phyloP scores from a whole-genome alignment of 2,329 filamentous ascomycete genomes.

The Fusarium subglutinans region DNA sequence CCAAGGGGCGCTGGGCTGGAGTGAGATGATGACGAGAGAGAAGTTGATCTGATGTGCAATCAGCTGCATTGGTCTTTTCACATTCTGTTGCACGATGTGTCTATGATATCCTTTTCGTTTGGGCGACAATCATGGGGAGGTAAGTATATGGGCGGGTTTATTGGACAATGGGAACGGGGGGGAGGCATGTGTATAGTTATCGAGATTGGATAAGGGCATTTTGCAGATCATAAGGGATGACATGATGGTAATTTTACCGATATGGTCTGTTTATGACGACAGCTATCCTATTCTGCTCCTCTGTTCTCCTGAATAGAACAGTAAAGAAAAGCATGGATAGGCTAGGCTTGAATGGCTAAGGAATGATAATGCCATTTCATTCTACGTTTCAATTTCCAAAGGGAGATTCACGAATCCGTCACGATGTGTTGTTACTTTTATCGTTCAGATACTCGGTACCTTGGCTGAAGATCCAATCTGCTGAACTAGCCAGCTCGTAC shows the following conservation, averaged over 20 bases:
- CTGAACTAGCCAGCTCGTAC: neutral
- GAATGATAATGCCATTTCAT: constrained; percentile 1
- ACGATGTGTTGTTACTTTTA: neutral
- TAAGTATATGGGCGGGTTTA: neutral
- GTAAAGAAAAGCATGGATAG: neutral
- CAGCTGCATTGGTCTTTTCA: neutral
- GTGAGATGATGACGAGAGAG: constrained; percentile 43
- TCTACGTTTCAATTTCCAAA: neutral
- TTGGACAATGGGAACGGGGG: neutral
- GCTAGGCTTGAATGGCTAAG: neutral
- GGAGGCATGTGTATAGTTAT: neutral
- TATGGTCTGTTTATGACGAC: constrained; percentile 14
- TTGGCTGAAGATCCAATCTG: neutral
- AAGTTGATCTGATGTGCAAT: neutral
- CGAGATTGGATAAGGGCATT: constrained; percentile 14
- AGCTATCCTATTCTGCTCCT: neutral
- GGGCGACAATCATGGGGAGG: neutral
- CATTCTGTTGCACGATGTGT: constrained; percentile 8
- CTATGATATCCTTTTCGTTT: constrained; percentile 3
- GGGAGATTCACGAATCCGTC: neutral
- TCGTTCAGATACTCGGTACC: neutral
- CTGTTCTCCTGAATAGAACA: neutral
- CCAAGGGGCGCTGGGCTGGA: constrained; percentile 59
- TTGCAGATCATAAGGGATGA: neutral
- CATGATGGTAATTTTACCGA: neutral